Evolutionary conservation across 2,329 filamentous ascomycete genomes (phyloP).

Genomic region (Neofusicoccum cordaticola): DNA sequence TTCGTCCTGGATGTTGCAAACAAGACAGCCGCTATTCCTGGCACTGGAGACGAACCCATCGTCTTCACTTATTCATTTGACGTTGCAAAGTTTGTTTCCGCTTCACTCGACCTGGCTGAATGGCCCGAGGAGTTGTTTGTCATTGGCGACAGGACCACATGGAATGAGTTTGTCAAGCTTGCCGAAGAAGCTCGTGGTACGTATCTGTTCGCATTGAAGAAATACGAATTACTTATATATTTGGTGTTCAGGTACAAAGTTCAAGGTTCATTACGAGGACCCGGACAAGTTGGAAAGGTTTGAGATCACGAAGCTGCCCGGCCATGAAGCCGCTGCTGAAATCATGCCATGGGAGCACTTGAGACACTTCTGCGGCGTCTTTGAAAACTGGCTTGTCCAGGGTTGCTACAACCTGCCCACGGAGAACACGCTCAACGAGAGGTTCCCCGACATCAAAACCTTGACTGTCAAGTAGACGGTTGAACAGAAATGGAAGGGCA

Average conservation of each 20-base stretch:
- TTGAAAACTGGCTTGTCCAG: not conserved
- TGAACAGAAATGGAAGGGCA: not conserved
- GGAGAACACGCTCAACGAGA: not conserved
- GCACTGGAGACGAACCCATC: conserved; percentile 44
- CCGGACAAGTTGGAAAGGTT: not conserved
- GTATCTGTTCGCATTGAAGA: not conserved
- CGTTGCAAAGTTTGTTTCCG: conserved; percentile 47
- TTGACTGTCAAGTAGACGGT: not conserved
- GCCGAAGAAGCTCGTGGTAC: conserved; percentile 14
- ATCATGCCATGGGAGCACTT: not conserved
- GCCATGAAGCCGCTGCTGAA: not conserved
- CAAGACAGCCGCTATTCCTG: conserved; percentile 47
- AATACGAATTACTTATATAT: no score
- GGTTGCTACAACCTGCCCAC: not conserved
- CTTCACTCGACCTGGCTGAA: conserved; percentile 38
- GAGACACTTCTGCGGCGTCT: not conserved
- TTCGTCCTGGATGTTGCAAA: conserved; percentile 20
- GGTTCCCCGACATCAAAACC: not conserved
- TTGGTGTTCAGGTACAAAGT: not conserved
- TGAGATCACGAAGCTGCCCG: not conserved
- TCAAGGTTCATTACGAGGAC: not conserved
- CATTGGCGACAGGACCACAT: conserved; percentile 19
- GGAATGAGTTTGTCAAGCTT: conserved; percentile 19
- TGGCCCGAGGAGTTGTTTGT: conserved; percentile 42
- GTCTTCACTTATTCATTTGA: conserved; percentile 51